These are phyloP conservation scores for Coleophoma crateriformis DNA, from an alignment of 2,329 filamentous ascomycete genomes.

Conservation along the genomic window DNA sequence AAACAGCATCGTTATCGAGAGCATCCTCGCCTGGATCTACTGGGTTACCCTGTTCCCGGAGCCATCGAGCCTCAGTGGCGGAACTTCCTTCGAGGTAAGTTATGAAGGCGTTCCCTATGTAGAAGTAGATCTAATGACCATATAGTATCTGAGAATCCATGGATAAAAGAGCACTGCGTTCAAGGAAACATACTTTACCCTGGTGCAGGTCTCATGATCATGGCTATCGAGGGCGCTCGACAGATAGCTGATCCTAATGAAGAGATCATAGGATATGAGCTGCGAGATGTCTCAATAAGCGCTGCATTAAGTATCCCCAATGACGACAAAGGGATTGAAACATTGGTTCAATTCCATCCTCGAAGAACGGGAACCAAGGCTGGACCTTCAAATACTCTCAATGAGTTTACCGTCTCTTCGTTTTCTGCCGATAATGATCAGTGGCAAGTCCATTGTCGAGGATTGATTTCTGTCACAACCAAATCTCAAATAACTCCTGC, in stretches of 20 bases:
- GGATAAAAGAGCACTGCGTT: slow-evolving; percentile 23
- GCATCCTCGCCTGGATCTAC: background rate
- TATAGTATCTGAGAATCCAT: slow-evolving; percentile 15
- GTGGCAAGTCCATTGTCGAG: background rate
- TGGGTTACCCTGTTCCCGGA: background rate
- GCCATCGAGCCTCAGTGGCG: slow-evolving; percentile 20
- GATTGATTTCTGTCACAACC: background rate
- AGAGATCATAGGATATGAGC: background rate
- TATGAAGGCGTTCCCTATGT: too few species aligned
- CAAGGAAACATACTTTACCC: slow-evolving; percentile 19
- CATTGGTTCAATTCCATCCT: background rate
- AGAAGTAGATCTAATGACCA: too few species aligned
- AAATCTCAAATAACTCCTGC: background rate
- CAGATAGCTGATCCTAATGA: background rate
- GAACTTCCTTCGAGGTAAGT: slow-evolving; percentile 12
- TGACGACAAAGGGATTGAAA: background rate
- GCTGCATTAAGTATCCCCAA: background rate
- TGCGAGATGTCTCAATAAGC: background rate
- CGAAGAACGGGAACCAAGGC: background rate
- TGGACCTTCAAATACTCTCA: background rate
- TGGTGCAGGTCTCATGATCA: slow-evolving; percentile 22
- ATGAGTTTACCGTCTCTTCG: background rate
- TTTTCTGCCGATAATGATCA: background rate
- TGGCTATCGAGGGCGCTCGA: slow-evolving; percentile 22
- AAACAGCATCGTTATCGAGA: background rate